phyloP scores from a whole-genome alignment of 2,329 filamentous ascomycete species.

The Monilinia fructicola region DNA sequence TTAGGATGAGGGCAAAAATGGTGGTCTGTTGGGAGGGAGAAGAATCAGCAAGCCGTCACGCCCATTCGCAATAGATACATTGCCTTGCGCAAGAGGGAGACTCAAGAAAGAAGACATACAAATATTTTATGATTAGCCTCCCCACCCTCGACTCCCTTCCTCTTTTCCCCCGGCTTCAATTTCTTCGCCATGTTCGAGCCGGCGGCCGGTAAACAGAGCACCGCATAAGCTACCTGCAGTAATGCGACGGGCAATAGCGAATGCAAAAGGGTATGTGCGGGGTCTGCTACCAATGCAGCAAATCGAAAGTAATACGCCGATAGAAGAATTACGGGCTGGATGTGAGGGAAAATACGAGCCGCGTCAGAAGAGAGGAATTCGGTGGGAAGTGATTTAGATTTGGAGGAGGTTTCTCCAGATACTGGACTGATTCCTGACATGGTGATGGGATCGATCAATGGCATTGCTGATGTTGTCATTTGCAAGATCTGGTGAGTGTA shows the following conservation, averaged over 20 bases:
- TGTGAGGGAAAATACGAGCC: constrained; percentile 58
- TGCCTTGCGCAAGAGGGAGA: background rate
- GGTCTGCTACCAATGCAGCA: constrained; percentile 65
- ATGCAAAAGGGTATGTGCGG: constrained; percentile 60
- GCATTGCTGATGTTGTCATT: constrained; percentile 30
- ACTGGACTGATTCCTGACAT: constrained; percentile 33
- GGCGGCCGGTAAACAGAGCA: constrained; percentile 64
- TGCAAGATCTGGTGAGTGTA: background rate
- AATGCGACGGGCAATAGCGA: constrained; percentile 62
- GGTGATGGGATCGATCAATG: constrained; percentile 39
- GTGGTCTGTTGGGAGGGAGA: constrained; percentile 33
- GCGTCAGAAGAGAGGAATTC: constrained; percentile 40
- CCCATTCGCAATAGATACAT: background rate
- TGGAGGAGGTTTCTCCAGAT: constrained; percentile 10
- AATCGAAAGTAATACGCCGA: constrained; percentile 65
- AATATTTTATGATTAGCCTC: constrained; percentile 24
- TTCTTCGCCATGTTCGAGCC: constrained; percentile 51
- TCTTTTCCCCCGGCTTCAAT: constrained; percentile 53
- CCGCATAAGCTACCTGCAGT: constrained; percentile 63
- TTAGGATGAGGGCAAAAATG: constrained; percentile 65
- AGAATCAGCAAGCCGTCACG: background rate
- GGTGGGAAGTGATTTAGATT: constrained; percentile 34
- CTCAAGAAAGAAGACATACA: constrained; percentile 25
- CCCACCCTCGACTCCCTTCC: constrained; percentile 44
- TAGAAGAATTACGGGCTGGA: constrained; percentile 68